Evolutionary conservation across 345 rosid species (phyloP), one percentile per base, ranked within the genome.

Genomic region (Dovyalis caffra): DNA sequence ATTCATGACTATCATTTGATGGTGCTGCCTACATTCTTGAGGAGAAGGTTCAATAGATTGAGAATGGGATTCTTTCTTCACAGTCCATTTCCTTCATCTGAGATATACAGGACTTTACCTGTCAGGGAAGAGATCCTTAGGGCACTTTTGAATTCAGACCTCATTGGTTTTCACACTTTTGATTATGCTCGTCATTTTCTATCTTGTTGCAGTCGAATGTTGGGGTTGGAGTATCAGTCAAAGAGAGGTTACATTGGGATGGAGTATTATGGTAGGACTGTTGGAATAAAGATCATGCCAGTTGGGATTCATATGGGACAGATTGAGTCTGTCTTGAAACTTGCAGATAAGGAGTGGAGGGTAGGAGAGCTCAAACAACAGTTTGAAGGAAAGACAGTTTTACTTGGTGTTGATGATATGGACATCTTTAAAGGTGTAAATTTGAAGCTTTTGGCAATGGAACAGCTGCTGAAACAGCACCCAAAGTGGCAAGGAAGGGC

Each of bases 181-280:
- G 99, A 95, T 81, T 95, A 95, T 82, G 99, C 99, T n/a, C 85
- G 99, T 23, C 95, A 90, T 86, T 90, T 90, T 81, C 84, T 90
- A 56, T 90, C 95, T 34, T 90, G 92, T 63, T 90, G 95, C 74
- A 89, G 95, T 68, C 84, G 92, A 38, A 90, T 90, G 88, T 66
- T 90, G 69, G 92, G 92, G 65, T 69, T 90, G 79, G 92, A 88
- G 67, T 89, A 90, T 81, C 91, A 90, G 78, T 90, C 95, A 12
- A 87, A 88, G 81, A 81, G 95, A 76, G 95, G 92, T 65, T 90
- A 90, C 74, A 90, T 90, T 33, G 91, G 95, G 7, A 68, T 90
- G 82, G 95, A 90, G 57, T 90, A 90, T 74, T 89, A 83, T 83
- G 95, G 95, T 23, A 84, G 95, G 83, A 88, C 95, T 6, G 85